These are phyloP conservation scores for Magnusiomyces tetraspermus DNA, from an alignment of 1,139 yeast genomes.

Conservation along the genomic window DNA sequence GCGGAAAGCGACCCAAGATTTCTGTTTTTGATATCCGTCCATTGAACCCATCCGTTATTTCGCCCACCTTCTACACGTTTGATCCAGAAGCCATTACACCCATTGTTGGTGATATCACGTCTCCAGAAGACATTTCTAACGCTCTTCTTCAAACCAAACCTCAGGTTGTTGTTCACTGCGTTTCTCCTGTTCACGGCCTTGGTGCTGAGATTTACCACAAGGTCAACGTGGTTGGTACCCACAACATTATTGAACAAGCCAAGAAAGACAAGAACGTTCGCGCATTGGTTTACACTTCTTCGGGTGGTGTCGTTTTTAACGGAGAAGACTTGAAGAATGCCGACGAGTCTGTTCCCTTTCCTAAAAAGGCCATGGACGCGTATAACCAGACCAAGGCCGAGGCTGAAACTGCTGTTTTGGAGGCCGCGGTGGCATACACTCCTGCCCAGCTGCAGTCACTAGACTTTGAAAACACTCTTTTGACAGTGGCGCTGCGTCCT, in stretches of 20 bases:
- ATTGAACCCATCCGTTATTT: constrained; percentile 43
- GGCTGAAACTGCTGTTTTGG: constrained; percentile 76
- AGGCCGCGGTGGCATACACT: constrained; percentile 36
- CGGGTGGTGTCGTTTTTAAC: constrained; percentile 94
- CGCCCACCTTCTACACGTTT: constrained; percentile 69
- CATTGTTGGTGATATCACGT: constrained; percentile 79
- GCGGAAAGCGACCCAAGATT: constrained; percentile 54
- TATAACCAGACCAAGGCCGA: constrained; percentile 91
- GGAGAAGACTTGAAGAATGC: constrained; percentile 88
- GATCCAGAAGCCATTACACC: constrained; percentile 46
- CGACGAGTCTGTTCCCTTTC: constrained; percentile 91
- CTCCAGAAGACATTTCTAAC: constrained; percentile 51
- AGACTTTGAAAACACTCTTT: constrained; percentile 42
- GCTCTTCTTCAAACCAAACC: constrained; percentile 58
- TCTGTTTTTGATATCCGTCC: constrained; percentile 90
- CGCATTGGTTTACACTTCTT: constrained; percentile 86
- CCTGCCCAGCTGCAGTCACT: neutral
- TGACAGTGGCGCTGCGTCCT: constrained; percentile 83
- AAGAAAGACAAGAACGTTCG: constrained; percentile 38
- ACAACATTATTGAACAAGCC: constrained; percentile 59
- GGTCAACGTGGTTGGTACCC: constrained; percentile 87
- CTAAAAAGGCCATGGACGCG: constrained; percentile 88
- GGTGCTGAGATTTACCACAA: constrained; percentile 70
- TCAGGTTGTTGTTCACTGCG: constrained; percentile 84
- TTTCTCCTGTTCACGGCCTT: constrained; percentile 91